Conservation (phyloP, 176 grass and related monocot genomes). For the Hordeum marinum region DNA sequence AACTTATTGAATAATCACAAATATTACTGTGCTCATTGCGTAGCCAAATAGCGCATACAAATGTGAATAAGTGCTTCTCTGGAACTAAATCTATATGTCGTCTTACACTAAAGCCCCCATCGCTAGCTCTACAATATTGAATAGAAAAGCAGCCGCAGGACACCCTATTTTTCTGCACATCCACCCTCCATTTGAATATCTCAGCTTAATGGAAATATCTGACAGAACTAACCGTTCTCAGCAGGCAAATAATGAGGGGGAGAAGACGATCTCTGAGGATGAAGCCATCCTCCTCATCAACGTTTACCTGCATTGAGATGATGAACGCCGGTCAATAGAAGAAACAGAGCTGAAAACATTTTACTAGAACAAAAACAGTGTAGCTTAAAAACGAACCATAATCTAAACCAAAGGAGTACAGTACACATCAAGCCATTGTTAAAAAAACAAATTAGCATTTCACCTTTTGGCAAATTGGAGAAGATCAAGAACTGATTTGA, state of each 20-base stretch:
- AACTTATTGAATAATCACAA: neutral
- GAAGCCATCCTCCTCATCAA: constrained; percentile 68
- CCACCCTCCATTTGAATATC: neutral
- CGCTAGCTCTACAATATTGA: neutral
- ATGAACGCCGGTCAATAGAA: constrained; percentile 18
- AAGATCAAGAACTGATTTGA: constrained; percentile 2
- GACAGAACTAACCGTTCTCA: constrained; percentile 74
- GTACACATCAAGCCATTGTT: neutral
- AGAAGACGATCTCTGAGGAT: constrained; percentile 81
- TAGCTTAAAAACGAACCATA: constrained; percentile 5
- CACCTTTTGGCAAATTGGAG: neutral
- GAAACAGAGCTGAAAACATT: neutral
- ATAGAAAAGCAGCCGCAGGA: neutral
- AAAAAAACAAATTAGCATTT: neutral
- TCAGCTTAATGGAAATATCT: neutral
- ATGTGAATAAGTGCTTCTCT: neutral
- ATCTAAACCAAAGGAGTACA: neutral
- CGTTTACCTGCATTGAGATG: constrained; percentile 43
- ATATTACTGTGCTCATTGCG: neutral
- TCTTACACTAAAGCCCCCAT: neutral
- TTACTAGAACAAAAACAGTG: neutral
- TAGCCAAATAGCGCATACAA: neutral
- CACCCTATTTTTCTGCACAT: constrained; percentile 13
- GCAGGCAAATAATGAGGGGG: constrained; percentile 86
- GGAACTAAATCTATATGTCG: neutral